Evolutionary conservation across 371 early-diverging fungal genomes (phyloP).

Genomic region (Saksenaea oblongispora): DNA sequence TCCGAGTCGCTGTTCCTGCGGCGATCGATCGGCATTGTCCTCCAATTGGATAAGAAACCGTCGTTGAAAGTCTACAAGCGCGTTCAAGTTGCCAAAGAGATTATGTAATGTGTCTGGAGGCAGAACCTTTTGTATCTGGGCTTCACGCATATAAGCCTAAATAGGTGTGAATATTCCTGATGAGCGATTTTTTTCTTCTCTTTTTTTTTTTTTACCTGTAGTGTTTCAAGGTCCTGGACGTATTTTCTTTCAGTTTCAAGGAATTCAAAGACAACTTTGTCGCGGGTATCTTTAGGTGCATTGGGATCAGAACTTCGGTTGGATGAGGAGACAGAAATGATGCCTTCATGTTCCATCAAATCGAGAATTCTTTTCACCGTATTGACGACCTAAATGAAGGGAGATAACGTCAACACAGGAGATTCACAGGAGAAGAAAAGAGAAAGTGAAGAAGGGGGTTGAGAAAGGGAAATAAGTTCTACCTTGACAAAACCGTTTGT

Average conservation of each 20-base stretch:
- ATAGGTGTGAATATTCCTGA: conserved; percentile 4
- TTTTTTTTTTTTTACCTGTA: background rate
- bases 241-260: conserved; percentile 32
- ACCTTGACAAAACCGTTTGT: conserved; percentile 95
- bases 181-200: background rate
- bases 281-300: conserved; percentile 76
- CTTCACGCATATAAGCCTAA: conserved; percentile 53
- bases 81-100: conserved; percentile 91
- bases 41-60: conserved; percentile 91
- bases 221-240: conserved; percentile 8
- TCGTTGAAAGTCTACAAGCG: conserved; percentile 93
- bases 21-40: conserved; percentile 65
- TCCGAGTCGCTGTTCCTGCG: conserved; percentile 87
- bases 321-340: background rate
- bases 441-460: background rate
- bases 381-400: conserved; percentile 8
- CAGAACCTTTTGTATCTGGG: conserved; percentile 53
- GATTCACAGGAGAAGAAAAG: background rate
- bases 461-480: background rate
- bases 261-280: conserved; percentile 70
- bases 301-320: conserved; percentile 6
- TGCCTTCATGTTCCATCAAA: background rate
- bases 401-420: background rate
- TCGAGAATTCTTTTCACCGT: conserved; percentile 10
- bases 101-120: conserved; percentile 73